A percentile compares a stretch with the other conserved stretches of the same genome.
phyloP scores from a whole-genome alignment of 2,329 filamentous ascomycete genomes.

The Claviceps sp. region DNA sequence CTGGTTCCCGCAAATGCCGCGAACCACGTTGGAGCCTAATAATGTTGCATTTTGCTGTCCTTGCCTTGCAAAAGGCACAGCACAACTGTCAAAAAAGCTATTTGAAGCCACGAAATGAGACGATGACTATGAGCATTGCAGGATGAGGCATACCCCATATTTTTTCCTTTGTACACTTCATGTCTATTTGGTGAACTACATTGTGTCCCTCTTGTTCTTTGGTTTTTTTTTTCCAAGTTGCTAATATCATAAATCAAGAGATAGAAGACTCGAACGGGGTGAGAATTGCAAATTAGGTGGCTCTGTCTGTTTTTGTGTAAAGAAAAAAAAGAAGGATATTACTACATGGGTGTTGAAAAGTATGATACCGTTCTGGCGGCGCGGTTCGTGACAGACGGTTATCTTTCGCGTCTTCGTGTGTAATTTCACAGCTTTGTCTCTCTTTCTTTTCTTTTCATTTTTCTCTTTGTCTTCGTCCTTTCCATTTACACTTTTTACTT shows the following conservation, averaged over 20 bases:
- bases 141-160: slow-evolving; percentile 4
- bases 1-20: background rate
- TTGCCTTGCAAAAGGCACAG: background rate
- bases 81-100: slow-evolving; percentile 8
- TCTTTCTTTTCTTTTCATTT: too few species aligned
- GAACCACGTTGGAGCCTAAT: background rate
- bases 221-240: background rate
- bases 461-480: too few species aligned
- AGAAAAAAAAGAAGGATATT: too few species aligned
- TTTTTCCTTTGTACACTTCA: slow-evolving; percentile 6
- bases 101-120: slow-evolving; percentile 8
- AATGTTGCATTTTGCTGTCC: background rate
- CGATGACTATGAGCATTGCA: slow-evolving; percentile 7
- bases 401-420: too few species aligned
- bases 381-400: too few species aligned
- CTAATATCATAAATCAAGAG: background rate
- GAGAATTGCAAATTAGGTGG: background rate
- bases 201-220: background rate
- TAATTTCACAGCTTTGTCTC: too few species aligned
- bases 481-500: too few species aligned
- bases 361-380: too few species aligned
- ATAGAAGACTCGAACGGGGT: background rate
- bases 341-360: too few species aligned
- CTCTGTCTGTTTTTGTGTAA: too few species aligned
- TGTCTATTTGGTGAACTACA: background rate